Evolutionary conservation across 2,329 filamentous ascomycete species (phyloP), one percentile per base, ranked within the genome.

Genomic region (Xylaria polymorpha): DNA sequence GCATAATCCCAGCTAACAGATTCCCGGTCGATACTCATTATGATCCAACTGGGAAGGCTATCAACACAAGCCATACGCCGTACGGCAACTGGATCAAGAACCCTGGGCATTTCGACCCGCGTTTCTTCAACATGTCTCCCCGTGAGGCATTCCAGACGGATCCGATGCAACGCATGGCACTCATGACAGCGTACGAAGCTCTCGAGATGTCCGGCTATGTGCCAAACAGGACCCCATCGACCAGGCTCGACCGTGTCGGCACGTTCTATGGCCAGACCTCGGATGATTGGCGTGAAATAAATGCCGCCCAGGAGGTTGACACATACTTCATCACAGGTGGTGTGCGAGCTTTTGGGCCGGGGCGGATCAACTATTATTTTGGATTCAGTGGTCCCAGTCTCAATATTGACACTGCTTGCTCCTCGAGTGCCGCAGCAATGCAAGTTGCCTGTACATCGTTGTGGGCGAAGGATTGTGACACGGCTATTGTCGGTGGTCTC

Each of bases 81-180:
- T 93, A 89, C 74, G 92, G 92, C 18, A 93, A 91, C 81, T 94
- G 83, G 83, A 86, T 93, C 72, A 89, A 93, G 70, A 87, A 94
- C 70, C 92, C 92, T 0, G 91, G 91, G 64, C 84, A 91, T 57
- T 95, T 95, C 76, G 92, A 95, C 74, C 90, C 91, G n/a, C 85
- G 90, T 0, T 94, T 95, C 81, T 95, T 95, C 86, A 94, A 94
- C 80, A 94, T 95, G 90, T 94, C 92, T 43, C 92, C 92, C 6
- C 88, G 91, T 74, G 92, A 95, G 80, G 93, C 93, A 35, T 87
- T 89, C 61, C 91, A 94, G 77, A 94, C 91, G 1, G 92, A 95
- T 77, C 93, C 93, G 0, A 93, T 93, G 87, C 92, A 94, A 78
- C 87, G 93, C 74, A 85, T 94, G 73, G 91, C 91, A 3, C 82